Base-by-base conservation (phyloP, 148 eudicot genomes). In the Camellia sinensis region DNA sequence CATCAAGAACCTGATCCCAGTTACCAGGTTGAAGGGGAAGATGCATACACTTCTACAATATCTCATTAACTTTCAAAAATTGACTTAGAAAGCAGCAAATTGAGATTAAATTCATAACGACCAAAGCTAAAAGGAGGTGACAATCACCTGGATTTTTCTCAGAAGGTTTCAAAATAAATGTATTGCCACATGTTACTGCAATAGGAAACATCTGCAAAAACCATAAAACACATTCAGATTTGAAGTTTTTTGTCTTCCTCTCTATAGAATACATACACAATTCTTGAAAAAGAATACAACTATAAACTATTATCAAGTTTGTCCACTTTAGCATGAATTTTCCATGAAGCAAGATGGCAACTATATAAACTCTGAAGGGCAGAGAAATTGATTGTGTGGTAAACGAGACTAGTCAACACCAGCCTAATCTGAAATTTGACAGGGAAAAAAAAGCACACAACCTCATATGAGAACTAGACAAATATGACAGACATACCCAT, bases 101-200 rank as follows among this genome's bases (percentile, higher is more conserved):
- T 19, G 77, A 74, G 40, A 71, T 5, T 73, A 73, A 72, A 72
- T 44, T 29, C 40, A 73, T 17, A 6, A 46, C 13, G 41, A 6
- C 64, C 52, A 78, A 17, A 2, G 46, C 61, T 9, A 8, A 50
- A 78, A 78, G 54, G 56, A 59, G 67, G 19, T 22, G 54, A 66
- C 53, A 59, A 74, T 78, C 75, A 89, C 95, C 93, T 87, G 95
- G 88, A 83, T 84, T 82, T 86, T 83, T 88, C 88, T 88, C 93
- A n/a, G 91, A 88, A 69, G 95, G 87, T 80, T 87, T 91, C 74
- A 91, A 68, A 73, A 91, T 84, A 79, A 84, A 90, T 45, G 93
- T 90, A 86, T 90, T 90, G 67, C 93, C 95, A 84, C 92, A 89
- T 75, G 87, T 80, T 22, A 91, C 70, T 18, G 95, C 92, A 78